These are phyloP conservation scores for Jamesozyma jinghongensis DNA, from an alignment of 805 yeast species.

Conservation along the genomic window DNA sequence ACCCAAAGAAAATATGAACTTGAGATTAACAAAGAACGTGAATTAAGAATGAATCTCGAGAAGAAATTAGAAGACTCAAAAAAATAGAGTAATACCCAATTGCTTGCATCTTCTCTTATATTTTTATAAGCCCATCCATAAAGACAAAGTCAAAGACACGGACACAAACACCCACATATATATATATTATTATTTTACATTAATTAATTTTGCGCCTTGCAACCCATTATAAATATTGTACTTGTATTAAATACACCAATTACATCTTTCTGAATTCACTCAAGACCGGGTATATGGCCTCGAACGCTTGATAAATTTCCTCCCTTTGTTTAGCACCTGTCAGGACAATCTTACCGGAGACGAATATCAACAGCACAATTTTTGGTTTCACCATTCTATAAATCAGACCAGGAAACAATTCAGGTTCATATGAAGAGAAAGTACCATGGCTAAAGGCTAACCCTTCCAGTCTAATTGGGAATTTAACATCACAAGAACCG, in stretches of 20 bases:
- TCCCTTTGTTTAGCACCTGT: conserved; percentile 99
- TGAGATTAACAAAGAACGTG: conserved; percentile 48
- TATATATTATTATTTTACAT: too few relatives aligned
- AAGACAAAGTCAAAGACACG: too few relatives aligned
- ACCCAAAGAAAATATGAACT: conserved; percentile 53
- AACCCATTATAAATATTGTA: too few relatives aligned
- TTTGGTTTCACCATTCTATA: conserved; percentile 99
- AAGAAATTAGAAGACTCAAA: conserved; percentile 28
- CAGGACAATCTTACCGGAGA: conserved; percentile 92
- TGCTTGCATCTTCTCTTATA: too few relatives aligned
- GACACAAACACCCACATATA: too few relatives aligned
- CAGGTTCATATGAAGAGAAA: conserved; percentile 97
- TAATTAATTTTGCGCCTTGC: too few relatives aligned
- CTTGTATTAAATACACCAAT: background rate
- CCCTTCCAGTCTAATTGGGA: conserved; percentile 95
- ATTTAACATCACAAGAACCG: conserved; percentile 97
- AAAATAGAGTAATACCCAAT: background rate
- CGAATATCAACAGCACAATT: conserved; percentile 90
- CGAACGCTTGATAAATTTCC: conserved; percentile 96
- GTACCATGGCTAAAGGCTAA: conserved; percentile 97
- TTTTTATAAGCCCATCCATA: too few relatives aligned
- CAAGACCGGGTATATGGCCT: conserved; percentile 95
- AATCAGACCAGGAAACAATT: conserved; percentile 93
- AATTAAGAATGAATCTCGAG: conserved; percentile 40
- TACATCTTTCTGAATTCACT: conserved; percentile 85